These are phyloP conservation scores for Medakamo hakoo DNA, from an alignment of 139 green algal species.

Conservation along the genomic window DNA sequence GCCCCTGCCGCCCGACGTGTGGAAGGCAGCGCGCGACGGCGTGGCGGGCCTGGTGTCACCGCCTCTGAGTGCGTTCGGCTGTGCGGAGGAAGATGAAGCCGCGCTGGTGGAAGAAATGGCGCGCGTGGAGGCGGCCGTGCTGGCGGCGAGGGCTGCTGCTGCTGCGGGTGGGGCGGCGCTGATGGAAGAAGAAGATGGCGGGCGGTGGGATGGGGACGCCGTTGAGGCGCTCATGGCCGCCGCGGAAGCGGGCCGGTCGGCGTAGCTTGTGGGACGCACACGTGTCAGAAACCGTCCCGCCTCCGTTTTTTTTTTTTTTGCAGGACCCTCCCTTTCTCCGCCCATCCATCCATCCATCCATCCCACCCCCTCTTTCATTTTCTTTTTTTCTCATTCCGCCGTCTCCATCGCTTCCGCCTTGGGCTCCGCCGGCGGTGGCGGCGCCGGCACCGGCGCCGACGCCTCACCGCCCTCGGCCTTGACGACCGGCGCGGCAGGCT, in stretches of 20 bases:
- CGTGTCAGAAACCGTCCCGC: not conserved
- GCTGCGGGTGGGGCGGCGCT: not conserved
- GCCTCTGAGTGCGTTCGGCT: not conserved
- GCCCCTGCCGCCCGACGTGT: conserved; percentile 18
- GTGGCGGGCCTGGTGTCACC: not conserved
- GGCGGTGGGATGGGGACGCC: not conserved
- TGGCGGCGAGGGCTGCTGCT: not conserved
- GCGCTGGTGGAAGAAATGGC: not conserved
- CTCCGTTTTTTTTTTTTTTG: conserved; percentile 6
- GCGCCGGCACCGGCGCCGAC: not conserved
- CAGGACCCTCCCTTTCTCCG: not conserved
- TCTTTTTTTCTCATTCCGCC: conserved; percentile 1
- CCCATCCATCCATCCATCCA: not conserved
- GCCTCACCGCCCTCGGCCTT: not conserved
- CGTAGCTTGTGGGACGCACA: not conserved
- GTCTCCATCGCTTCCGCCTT: conserved; percentile 1
- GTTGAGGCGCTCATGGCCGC: not conserved
- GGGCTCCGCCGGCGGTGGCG: conserved; percentile 1
- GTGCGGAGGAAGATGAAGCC: not conserved
- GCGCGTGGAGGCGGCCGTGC: not conserved
- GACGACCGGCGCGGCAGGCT: no score
- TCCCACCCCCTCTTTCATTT: not conserved
- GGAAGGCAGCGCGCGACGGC: not conserved
- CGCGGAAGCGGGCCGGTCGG: not conserved
- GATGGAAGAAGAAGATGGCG: not conserved